Conservation (phyloP, 2,329 filamentous ascomycete genomes). For the Penicillium decumbens region DNA sequence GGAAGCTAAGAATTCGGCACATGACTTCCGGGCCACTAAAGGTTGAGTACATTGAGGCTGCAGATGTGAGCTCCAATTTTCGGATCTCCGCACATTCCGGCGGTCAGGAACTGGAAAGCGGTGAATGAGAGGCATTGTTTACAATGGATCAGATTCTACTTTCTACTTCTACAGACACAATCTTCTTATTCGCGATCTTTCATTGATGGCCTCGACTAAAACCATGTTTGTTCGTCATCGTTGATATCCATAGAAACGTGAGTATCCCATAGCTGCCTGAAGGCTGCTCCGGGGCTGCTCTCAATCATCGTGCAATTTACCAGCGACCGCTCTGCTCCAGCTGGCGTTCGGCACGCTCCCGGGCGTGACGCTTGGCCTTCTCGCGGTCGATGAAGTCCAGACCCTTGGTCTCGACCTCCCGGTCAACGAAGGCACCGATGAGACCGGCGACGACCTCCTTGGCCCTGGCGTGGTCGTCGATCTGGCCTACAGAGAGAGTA, state of each 20-base stretch:
- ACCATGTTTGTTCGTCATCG: background rate
- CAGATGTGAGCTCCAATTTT: no score
- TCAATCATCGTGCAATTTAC: background rate
- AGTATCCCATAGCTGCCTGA: background rate
- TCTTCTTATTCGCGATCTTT: background rate
- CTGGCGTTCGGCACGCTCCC: slow-evolving; percentile 4
- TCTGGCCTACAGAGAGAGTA: slow-evolving; percentile 51
- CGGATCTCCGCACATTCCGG: background rate
- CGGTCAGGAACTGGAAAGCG: background rate
- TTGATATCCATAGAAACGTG: background rate
- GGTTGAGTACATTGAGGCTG: no score
- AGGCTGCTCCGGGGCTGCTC: background rate
- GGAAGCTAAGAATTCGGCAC: background rate
- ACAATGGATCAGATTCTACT: background rate
- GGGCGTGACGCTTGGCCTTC: slow-evolving; percentile 56
- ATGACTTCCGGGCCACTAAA: no score
- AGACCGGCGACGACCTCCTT: slow-evolving; percentile 72
- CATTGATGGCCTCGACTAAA: background rate
- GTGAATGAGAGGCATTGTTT: background rate
- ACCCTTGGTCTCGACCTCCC: slow-evolving; percentile 64
- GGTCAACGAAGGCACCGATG: slow-evolving; percentile 73
- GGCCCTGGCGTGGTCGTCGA: slow-evolving; percentile 65
- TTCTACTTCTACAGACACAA: background rate
- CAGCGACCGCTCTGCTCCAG: slow-evolving; percentile 11
- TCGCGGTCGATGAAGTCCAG: slow-evolving; percentile 56